These are phyloP conservation scores for Ciborinia camelliae DNA, from an alignment of 2,329 filamentous ascomycete species.

Conservation along the genomic window DNA sequence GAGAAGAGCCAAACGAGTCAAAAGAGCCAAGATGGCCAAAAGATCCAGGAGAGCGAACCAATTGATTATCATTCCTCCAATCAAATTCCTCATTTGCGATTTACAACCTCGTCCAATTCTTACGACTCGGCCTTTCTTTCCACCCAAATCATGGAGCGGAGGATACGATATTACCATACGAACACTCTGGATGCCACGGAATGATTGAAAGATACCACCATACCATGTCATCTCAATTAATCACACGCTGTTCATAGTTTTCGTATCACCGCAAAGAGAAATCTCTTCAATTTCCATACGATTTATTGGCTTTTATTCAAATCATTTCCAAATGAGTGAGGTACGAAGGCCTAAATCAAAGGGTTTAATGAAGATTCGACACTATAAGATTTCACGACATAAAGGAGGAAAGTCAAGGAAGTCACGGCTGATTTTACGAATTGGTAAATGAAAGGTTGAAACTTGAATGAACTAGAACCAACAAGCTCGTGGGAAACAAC, in stretches of 20 bases:
- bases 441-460: background rate
- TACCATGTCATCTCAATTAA: constrained; percentile 7
- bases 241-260: constrained; percentile 13
- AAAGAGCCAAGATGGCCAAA: too few relatives aligned
- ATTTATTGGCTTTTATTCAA: background rate
- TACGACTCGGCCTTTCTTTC: constrained; percentile 10
- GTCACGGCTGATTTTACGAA: background rate
- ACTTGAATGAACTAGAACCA: constrained; percentile 1
- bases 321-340: background rate
- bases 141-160: constrained; percentile 4
- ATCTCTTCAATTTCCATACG: background rate
- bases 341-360: background rate
- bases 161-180: background rate
- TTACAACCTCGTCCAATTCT: constrained; percentile 9
- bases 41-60: too few relatives aligned
- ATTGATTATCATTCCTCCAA: constrained; percentile 1
- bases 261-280: constrained; percentile 8
- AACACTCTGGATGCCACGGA: background rate
- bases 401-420: too few relatives aligned
- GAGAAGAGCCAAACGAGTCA: background rate
- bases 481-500: background rate
- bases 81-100: background rate
- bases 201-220: constrained; percentile 1
- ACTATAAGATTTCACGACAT: background rate
- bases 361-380: background rate